phyloP scores from a whole-genome alignment of 129 eudicot species.

The Heracleum sosnowskyi region DNA sequence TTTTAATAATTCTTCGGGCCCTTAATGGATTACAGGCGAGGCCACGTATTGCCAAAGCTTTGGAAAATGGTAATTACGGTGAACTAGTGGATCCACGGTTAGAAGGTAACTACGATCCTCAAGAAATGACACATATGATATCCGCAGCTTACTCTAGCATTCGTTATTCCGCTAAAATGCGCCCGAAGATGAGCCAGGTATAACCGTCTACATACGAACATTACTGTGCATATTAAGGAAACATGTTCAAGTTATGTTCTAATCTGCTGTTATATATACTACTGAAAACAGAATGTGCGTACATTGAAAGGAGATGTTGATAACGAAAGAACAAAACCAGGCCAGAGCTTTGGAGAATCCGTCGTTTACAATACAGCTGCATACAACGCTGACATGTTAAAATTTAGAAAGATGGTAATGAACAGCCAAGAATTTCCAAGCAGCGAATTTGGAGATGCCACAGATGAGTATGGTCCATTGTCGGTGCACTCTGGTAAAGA shows the following conservation, averaged over 20 bases:
- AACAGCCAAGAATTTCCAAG: slow-evolving; percentile 29
- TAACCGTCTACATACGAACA: not conserved
- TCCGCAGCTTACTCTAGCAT: slow-evolving; percentile 69
- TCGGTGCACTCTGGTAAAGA: slow-evolving; percentile 20
- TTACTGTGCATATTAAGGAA: not conserved
- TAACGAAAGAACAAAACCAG: slow-evolving; percentile 22
- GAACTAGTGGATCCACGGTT: slow-evolving; percentile 69
- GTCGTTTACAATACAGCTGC: slow-evolving; percentile 38
- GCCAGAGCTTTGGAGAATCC: not conserved
- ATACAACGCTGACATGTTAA: slow-evolving; percentile 59
- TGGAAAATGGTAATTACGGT: slow-evolving; percentile 59
- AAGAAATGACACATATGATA: slow-evolving; percentile 62
- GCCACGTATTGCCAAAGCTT: slow-evolving; percentile 51
- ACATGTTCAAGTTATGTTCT: not conserved
- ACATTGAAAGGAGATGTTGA: slow-evolving; percentile 57
- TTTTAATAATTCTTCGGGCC: not conserved
- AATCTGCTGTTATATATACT: not conserved
- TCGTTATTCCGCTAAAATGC: slow-evolving; percentile 78
- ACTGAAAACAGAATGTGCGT: slow-evolving; percentile 43
- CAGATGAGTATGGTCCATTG: slow-evolving; percentile 28
- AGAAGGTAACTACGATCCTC: slow-evolving; percentile 36
- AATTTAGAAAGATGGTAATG: slow-evolving; percentile 55
- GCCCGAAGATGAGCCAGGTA: slow-evolving; percentile 95
- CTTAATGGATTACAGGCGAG: slow-evolving; percentile 43
- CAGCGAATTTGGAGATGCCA: slow-evolving; percentile 23